Evolutionary conservation across 192 early-diverging fungal species (phyloP), one percentile per base, ranked within the genome.

Genomic region (Gaertneriomyces sp.): DNA sequence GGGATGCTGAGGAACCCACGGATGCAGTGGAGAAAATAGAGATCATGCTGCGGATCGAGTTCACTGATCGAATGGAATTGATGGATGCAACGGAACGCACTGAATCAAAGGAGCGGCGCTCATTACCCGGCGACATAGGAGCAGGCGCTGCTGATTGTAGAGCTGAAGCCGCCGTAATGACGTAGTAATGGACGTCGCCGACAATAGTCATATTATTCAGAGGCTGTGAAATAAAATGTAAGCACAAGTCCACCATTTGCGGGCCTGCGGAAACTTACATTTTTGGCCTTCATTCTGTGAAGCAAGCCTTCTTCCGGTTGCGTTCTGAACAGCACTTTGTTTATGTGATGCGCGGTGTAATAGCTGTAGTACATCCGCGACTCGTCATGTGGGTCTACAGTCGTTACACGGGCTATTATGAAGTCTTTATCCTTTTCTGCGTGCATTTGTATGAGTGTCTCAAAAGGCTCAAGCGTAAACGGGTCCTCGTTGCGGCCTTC

Each of bases 201-300:
- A 89, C 78, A 38, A 90, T 85, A 39, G 78, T 70, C 86, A 89
- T 88, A 62, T 90, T 90, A 68, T 89, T 90, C 17, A 90, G 68
- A 0, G 88, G 88, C 87, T 89, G 53, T 19, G n/a, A 11, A n/a
- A 20, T 43, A 38, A 50, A 7, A n/a, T 17, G 11, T 16, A 69
- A n/a, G 52, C 17, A 78, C 2, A 33, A 33, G 25, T 33, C 2
- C 25, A 33, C 25, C 25, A 33, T 33, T 33, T 33, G 2, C 25
- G 25, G 1, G 1, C 12, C 3, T 56, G 38, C 54, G 54, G 16
- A 49, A 2, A 71, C 75, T 78, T 77, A 89, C 88, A 70, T 90
- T 90, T 49, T 84, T 84, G 2, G 88, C 88, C 70, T 81, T 83
- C 88, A 90, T 90, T 11, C 88, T 68, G 60, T 90, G 88, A 64